These are phyloP conservation scores for Candida andamanensis DNA, from an alignment of 805 yeast genomes.

Conservation along the genomic window DNA sequence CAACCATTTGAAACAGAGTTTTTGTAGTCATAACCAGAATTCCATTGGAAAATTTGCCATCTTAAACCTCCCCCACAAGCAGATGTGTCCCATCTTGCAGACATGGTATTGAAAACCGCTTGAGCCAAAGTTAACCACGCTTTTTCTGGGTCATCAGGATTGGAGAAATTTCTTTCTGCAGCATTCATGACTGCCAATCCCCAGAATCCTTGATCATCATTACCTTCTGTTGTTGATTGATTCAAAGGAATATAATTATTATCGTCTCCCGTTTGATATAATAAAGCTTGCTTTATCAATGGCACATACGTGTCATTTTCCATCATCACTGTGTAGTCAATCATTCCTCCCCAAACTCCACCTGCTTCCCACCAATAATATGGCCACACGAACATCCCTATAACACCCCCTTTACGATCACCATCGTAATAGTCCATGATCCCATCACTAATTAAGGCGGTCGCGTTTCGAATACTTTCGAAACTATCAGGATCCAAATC, in stretches of 20 bases:
- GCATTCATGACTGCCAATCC: conserved; percentile 90
- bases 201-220: conserved; percentile 98
- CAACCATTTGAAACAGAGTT: conserved; percentile 43
- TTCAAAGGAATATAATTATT: conserved; percentile 81
- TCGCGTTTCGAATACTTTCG: conserved; percentile 49
- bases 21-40: conserved; percentile 42
- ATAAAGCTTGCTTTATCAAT: conserved; percentile 54
- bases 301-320: conserved; percentile 64
- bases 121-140: conserved; percentile 39
- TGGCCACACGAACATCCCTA: conserved; percentile 84
- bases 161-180: conserved; percentile 79
- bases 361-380: conserved; percentile 99
- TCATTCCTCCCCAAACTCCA: conserved; percentile 84
- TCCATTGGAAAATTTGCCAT: conserved; percentile 48
- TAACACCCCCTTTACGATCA: conserved; percentile 59
- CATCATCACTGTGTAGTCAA: conserved; percentile 72
- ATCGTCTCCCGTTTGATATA: conserved; percentile 61
- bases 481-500: conserved; percentile 18
- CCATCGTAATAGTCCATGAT: conserved; percentile 81
- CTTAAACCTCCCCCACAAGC: conserved; percentile 40
- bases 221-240: conserved; percentile 91
- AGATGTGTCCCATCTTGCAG: conserved; percentile 37
- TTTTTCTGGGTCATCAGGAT: conserved; percentile 33
- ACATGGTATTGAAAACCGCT: conserved; percentile 42
- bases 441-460: conserved; percentile 61